Evolutionary conservation across 148 eudicot species (phyloP).

Genomic region (Dianthus caryophyllus): DNA sequence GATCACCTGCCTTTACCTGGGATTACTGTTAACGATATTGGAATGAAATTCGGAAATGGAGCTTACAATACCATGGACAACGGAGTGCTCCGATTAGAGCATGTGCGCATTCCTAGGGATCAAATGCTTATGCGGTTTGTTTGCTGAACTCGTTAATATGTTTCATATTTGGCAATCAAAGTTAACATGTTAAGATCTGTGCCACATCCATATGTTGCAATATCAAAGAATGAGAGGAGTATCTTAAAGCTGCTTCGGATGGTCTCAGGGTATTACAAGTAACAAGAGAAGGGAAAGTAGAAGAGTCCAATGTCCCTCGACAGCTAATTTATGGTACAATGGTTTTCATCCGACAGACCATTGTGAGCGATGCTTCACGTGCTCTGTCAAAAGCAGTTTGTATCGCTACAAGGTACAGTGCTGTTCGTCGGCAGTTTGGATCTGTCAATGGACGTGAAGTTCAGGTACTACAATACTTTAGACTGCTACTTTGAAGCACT

Average conservation of each 20-base stretch:
- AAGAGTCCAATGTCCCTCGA: slow-evolving; percentile 75
- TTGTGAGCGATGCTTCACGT: slow-evolving; percentile 84
- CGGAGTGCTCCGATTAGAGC: slow-evolving; percentile 82
- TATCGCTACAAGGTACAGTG: slow-evolving; percentile 96
- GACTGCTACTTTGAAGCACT: slow-evolving; percentile 1
- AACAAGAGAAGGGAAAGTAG: slow-evolving; percentile 81
- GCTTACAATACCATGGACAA: slow-evolving; percentile 97
- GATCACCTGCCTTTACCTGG: slow-evolving; percentile 91
- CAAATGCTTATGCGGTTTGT: slow-evolving; percentile 95
- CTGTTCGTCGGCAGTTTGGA: slow-evolving; percentile 93
- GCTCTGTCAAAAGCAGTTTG: slow-evolving; percentile 87
- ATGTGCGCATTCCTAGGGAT: slow-evolving; percentile 89
- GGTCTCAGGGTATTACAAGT: slow-evolving; percentile 73
- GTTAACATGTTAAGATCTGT: too few relatives aligned
- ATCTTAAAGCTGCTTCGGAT: slow-evolving; percentile 20
- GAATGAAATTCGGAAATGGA: slow-evolving; percentile 96
- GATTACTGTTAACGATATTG: slow-evolving; percentile 89
- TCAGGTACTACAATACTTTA: slow-evolving; percentile 52
- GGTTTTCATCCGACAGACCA: slow-evolving; percentile 82
- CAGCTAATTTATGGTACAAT: slow-evolving; percentile 93
- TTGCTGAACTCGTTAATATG: neutral
- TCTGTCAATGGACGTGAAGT: slow-evolving; percentile 79
- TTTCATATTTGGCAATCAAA: neutral
- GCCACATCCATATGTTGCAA: neutral
- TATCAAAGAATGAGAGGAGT: neutral